These are phyloP conservation scores for Bretschneidera sinensis DNA, from an alignment of 345 rosid genomes.

Conservation along the genomic window DNA sequence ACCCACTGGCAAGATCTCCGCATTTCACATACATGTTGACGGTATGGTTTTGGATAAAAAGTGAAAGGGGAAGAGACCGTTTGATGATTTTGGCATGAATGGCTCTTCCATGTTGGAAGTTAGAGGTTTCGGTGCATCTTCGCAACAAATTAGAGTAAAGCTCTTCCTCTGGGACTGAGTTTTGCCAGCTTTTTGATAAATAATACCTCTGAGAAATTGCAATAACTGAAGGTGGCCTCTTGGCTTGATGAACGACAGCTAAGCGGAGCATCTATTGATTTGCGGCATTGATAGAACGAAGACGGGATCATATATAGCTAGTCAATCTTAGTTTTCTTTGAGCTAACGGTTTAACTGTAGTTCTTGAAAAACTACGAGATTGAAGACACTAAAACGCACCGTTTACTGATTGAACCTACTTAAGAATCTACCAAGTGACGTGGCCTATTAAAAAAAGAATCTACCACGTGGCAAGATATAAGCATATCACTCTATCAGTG, in stretches of 20 bases:
- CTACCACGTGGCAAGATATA: too few relatives aligned
- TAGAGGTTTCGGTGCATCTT: slow-evolving; percentile 26
- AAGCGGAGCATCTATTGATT: slow-evolving; percentile 6
- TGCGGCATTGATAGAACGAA: too few relatives aligned
- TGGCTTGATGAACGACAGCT: background rate
- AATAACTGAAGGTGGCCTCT: background rate
- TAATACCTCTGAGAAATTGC: background rate
- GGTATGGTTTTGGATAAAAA: slow-evolving; percentile 35
- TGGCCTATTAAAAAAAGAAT: too few relatives aligned
- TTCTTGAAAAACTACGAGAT: too few relatives aligned
- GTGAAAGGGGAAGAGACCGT: slow-evolving; percentile 24
- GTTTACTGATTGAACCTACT: too few relatives aligned
- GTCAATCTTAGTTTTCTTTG: too few relatives aligned
- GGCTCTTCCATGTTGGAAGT: slow-evolving; percentile 26
- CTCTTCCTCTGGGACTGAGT: slow-evolving; percentile 4
- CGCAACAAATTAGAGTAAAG: slow-evolving; percentile 22
- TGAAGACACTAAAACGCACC: too few relatives aligned
- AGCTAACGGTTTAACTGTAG: too few relatives aligned
- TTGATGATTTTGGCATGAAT: slow-evolving; percentile 37
- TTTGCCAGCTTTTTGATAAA: background rate
- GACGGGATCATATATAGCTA: too few relatives aligned
- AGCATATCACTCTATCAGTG: too few relatives aligned
- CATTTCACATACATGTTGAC: slow-evolving; percentile 39
- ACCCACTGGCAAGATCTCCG: slow-evolving; percentile 20
- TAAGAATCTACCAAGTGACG: too few relatives aligned